Conservation (phyloP, 768 basidiomycete species). For the Paxillus ammoniavirescens region DNA sequence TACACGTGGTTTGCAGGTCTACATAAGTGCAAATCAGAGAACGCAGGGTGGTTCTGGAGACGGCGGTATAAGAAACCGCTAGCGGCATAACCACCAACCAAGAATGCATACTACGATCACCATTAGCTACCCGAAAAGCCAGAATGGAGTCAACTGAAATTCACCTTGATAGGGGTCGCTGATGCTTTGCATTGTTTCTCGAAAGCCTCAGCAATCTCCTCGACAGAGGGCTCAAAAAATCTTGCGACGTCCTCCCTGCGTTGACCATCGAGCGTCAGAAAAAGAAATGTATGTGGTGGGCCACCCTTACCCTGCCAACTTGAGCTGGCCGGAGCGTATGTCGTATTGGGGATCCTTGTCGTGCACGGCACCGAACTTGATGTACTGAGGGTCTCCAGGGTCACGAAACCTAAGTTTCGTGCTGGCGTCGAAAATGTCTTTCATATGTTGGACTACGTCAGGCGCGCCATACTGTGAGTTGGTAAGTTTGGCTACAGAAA, state of each 20-base stretch:
- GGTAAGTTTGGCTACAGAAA: conserved; percentile 24
- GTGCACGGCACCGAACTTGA: conserved; percentile 37
- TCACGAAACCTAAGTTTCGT: conserved; percentile 41
- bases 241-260: conserved; percentile 34
- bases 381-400: conserved; percentile 32
- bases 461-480: conserved; percentile 27
- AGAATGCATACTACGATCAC: conserved; percentile 34
- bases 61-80: conserved; percentile 44
- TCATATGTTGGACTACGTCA: conserved; percentile 33
- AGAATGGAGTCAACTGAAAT: too few species aligned
- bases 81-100: conserved; percentile 53
- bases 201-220: conserved; percentile 35
- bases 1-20: conserved; percentile 52
- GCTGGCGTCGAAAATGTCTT: conserved; percentile 32
- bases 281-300: neutral
- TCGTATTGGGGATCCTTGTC: conserved; percentile 33
- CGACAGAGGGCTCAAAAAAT: conserved; percentile 44
- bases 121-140: neutral
- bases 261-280: neutral
- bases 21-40: conserved; percentile 38
- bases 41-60: conserved; percentile 36
- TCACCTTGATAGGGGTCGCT: conserved; percentile 18
- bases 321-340: conserved; percentile 38
- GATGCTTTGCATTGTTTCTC: conserved; percentile 14
- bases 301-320: conserved; percentile 34